Evolutionary conservation across 176 grass and related monocot genomes (phyloP).

Genomic region (Juncus effusus): DNA sequence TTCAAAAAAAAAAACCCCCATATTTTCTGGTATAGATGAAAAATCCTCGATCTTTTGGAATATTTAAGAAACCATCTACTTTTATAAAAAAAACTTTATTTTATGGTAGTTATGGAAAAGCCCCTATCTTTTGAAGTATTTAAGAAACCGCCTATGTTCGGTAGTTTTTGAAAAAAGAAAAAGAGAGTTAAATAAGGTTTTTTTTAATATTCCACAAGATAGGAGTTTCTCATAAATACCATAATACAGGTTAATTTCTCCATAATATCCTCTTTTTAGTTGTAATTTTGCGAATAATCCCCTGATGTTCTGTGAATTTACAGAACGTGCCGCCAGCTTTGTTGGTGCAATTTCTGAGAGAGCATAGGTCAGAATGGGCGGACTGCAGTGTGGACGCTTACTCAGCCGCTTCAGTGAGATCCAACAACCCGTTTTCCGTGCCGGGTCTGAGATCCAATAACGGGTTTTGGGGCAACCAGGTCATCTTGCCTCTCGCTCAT

Average conservation of each 20-base stretch:
- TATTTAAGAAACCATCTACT: too few species aligned
- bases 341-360: constrained; percentile 81
- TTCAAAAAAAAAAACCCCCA: neutral
- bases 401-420: constrained; percentile 67
- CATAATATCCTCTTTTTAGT: neutral
- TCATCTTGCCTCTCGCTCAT: constrained; percentile 91
- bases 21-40: neutral
- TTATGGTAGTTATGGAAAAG: too few species aligned
- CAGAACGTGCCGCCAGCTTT: constrained; percentile 90
- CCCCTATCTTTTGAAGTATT: too few species aligned
- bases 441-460: constrained; percentile 57
- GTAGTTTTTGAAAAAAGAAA: too few species aligned
- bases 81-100: too few species aligned
- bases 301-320: constrained; percentile 21
- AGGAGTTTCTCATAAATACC: too few species aligned
- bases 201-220: too few species aligned
- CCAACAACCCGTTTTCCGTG: constrained; percentile 68
- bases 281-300: neutral
- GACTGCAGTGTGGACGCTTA: constrained; percentile 88
- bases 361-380: constrained; percentile 92
- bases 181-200: too few species aligned
- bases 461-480: constrained; percentile 73
- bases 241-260: too few species aligned
- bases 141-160: too few species aligned
- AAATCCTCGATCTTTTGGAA: too few species aligned